Conservation (phyloP, 2,329 filamentous ascomycete species). For the Orbilia ellipsospora region DNA sequence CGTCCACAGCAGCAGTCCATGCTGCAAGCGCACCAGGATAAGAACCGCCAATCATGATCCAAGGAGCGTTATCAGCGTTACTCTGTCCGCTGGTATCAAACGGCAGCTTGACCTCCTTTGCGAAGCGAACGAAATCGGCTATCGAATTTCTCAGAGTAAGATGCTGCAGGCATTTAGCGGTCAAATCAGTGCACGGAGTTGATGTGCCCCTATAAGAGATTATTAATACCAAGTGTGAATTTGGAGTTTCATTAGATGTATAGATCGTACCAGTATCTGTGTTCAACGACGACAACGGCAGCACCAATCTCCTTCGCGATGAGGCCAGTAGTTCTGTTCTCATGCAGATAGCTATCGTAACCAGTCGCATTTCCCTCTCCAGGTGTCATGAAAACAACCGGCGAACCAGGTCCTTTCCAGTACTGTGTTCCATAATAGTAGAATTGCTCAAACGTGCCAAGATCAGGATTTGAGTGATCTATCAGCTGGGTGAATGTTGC, state of each 20-base stretch:
- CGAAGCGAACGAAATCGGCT: constrained; percentile 69
- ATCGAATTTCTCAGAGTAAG: constrained; percentile 69
- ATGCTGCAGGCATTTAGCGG: constrained; percentile 68
- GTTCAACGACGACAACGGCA: constrained; percentile 69
- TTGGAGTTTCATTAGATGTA: too few relatives aligned
- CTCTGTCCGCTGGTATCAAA: constrained; percentile 67
- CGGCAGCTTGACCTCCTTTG: constrained; percentile 67
- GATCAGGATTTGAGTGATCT: constrained; percentile 69
- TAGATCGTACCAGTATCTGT: constrained; percentile 59
- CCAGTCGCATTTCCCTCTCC: constrained; percentile 66
- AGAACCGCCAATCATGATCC: constrained; percentile 69
- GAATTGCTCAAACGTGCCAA: constrained; percentile 69
- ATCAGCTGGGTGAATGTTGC: constrained; percentile 69
- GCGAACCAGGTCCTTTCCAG: constrained; percentile 69
- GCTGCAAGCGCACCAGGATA: constrained; percentile 70
- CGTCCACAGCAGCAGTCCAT: constrained; percentile 68
- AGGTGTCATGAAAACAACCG: constrained; percentile 68
- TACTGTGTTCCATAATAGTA: constrained; percentile 68
- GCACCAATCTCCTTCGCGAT: constrained; percentile 68
- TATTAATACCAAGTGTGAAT: constrained; percentile 55
- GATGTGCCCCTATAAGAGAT: constrained; percentile 69
- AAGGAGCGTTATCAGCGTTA: constrained; percentile 68
- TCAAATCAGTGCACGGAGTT: constrained; percentile 67
- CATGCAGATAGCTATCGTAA: constrained; percentile 68
- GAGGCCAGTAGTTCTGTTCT: constrained; percentile 66